Base-by-base conservation (phyloP, 495 filamentous ascomycete species). In the Penicillium crystallinum region DNA sequence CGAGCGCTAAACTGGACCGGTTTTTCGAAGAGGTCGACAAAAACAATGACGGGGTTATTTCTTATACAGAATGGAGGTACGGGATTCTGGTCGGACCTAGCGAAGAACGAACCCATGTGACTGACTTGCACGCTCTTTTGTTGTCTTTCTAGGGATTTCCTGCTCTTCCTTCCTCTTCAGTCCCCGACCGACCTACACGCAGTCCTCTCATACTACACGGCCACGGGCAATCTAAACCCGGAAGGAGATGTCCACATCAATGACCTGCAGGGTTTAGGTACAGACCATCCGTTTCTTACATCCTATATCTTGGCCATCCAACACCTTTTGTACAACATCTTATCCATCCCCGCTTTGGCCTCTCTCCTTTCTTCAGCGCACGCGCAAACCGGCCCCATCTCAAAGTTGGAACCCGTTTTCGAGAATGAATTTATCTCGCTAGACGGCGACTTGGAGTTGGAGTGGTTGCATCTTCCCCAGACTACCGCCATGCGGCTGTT, bases 21-120 rank as follows among this genome's bases (percentile, higher is more conserved):
- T 96, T 98, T 71, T 96, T 98, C 61, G 73, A 76, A 27, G 85
- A 96, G 59, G 88, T 98, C 43, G 93, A 98, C 68, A 81, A 79
- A 63, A 92, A 98, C 67, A 79, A 85, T 49, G 92, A 97, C 68
- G 95, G 82, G 15, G 86, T 80, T 48, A 96, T 98, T 55, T 87
- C 78, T 37, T 98, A 93, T 70, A 81, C 88, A 49, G 93, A 98
- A 75, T 98, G 93, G 93, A 88, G 93, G 92, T 97, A 86, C 64
- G 82, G 67, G 52, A 33, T 22, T 18, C 6, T 14, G 22, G 27
- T 33, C 34, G 21, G 46, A 29, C 57, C 39, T 36, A 47, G 14
- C 33, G 21, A 27, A 39, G 9, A 25, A 19, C 4, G n/a, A 31
- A 33, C 25, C 23, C 23, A 27, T 7, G 23, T 3, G 23, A 10